Percentiles rank a stretch among this genome's conserved stretches.
These are phyloP conservation scores for Cunninghamia lanceolata DNA, from an alignment of 75 land plant genomes.

Conservation along the genomic window DNA sequence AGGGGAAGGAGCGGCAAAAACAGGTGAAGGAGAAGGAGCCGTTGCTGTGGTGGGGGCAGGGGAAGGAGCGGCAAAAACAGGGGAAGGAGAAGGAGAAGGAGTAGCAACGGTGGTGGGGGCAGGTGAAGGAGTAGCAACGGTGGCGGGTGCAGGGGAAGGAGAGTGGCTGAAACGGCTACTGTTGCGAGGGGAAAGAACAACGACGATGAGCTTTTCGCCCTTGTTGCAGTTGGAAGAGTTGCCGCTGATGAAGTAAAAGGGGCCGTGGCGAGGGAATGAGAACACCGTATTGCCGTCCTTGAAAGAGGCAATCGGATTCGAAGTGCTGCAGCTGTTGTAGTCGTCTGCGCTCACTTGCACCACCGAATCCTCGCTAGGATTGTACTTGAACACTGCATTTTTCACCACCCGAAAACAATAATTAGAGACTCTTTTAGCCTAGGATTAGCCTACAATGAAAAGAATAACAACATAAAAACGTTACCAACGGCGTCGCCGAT, in stretches of 20 bases:
- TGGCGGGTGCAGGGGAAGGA: conserved; percentile 27
- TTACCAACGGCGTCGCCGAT: not conserved
- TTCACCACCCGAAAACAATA: not conserved
- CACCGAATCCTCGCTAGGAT: conserved; percentile 41
- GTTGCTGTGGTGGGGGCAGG: not conserved
- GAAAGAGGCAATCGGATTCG: conserved; percentile 29
- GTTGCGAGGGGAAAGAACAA: conserved; percentile 33
- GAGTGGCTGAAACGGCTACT: not conserved
- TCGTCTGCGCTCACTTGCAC: conserved; percentile 26
- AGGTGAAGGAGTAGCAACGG: not conserved
- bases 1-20: not conserved
- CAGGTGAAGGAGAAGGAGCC: not conserved
- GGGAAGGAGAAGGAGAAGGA: conserved; percentile 5
- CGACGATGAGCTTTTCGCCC: conserved; percentile 38
- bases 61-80: not conserved
- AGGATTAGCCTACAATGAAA: not conserved
- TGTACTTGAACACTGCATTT: conserved; percentile 45
- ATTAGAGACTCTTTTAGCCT: not conserved
- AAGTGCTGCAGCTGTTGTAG: conserved; percentile 29
- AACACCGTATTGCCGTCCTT: conserved; percentile 41
- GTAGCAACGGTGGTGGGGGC: too few species aligned
- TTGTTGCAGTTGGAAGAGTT: conserved; percentile 29
- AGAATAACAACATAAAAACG: not conserved
- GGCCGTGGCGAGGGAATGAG: conserved; percentile 26
- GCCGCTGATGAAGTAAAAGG: conserved; percentile 61